Percentiles rank a stretch among this genome's conserved stretches.
These are phyloP conservation scores for Leccinum subgranulosum DNA, from an alignment of 768 basidiomycete genomes.

Conservation along the genomic window DNA sequence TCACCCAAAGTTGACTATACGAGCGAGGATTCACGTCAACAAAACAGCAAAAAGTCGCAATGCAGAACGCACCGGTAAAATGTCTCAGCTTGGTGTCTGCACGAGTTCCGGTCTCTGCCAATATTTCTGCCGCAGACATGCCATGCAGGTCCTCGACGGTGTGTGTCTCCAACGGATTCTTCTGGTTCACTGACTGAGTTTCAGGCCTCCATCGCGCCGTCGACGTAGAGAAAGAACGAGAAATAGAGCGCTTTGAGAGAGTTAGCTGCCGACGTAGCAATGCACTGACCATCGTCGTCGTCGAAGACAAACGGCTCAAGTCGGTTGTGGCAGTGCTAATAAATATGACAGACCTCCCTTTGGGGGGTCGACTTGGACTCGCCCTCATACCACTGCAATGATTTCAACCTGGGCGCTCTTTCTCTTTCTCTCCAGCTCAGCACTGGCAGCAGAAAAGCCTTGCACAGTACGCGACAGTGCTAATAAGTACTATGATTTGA, in stretches of 20 bases:
- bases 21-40: conserved; percentile 7
- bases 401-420: background rate
- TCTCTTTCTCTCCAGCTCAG: conserved; percentile 3
- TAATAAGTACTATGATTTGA: conserved; percentile 67
- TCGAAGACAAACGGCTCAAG: conserved; percentile 25
- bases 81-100: conserved; percentile 84
- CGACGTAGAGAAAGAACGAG: conserved; percentile 27
- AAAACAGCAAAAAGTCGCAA: background rate
- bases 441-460: conserved; percentile 44
- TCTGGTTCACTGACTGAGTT: conserved; percentile 25
- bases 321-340: conserved; percentile 25
- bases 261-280: conserved; percentile 59
- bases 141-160: conserved; percentile 84
- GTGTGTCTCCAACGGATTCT: conserved; percentile 61
- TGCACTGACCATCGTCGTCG: conserved; percentile 58
- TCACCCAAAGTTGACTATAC: conserved; percentile 87
- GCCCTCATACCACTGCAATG: conserved; percentile 12
- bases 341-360: conserved; percentile 14
- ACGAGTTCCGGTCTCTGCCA: conserved; percentile 68
- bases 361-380: conserved; percentile 19
- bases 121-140: conserved; percentile 73
- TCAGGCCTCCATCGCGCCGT: conserved; percentile 20
- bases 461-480: conserved; percentile 52
- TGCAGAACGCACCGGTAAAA: conserved; percentile 71
- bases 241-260: conserved; percentile 29